Percentiles rank a stretch among this genome's conserved stretches.
These are phyloP conservation scores for Carex pumila DNA, from an alignment of 176 grass and related monocot genomes.

Conservation along the genomic window DNA sequence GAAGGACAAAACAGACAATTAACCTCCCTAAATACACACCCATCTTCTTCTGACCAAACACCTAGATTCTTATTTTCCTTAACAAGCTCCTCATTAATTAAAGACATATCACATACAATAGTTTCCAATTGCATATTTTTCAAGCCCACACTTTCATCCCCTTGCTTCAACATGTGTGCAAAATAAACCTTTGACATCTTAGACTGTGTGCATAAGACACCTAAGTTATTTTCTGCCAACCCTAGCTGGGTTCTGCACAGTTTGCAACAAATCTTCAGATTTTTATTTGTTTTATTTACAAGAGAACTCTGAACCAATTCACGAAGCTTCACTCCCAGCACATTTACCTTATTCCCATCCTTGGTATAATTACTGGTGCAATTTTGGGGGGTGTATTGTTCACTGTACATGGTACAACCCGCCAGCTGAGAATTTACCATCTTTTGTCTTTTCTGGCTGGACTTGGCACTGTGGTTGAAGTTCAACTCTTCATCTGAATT, in stretches of 20 bases:
- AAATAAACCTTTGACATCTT: constrained; percentile 54
- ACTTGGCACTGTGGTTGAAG: constrained; percentile 61
- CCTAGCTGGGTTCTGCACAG: constrained; percentile 61
- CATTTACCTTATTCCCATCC: constrained; percentile 18
- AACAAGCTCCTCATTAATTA: constrained; percentile 44
- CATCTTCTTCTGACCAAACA: constrained; percentile 80
- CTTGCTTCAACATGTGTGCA: constrained; percentile 44
- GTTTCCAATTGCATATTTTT: constrained; percentile 29
- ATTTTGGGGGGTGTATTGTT: background rate
- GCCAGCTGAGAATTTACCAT: constrained; percentile 27
- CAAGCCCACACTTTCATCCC: constrained; percentile 11
- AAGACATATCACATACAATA: constrained; percentile 48
- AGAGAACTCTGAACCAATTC: constrained; percentile 19
- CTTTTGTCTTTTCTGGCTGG: constrained; percentile 66
- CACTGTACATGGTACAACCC: constrained; percentile 28
- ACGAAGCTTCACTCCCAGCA: constrained; percentile 26
- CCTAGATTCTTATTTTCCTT: constrained; percentile 18
- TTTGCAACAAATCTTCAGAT: constrained; percentile 46
- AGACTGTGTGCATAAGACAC: constrained; percentile 37
- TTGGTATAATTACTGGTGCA: background rate
- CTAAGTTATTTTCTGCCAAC: constrained; percentile 40
- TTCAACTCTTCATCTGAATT: constrained; percentile 37
- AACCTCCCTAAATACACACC: constrained; percentile 63
- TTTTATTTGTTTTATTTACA: constrained; percentile 13
- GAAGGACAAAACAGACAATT: constrained; percentile 47